Conservation (phyloP, 1,139 yeast genomes). For the Kodamaea sp. region DNA sequence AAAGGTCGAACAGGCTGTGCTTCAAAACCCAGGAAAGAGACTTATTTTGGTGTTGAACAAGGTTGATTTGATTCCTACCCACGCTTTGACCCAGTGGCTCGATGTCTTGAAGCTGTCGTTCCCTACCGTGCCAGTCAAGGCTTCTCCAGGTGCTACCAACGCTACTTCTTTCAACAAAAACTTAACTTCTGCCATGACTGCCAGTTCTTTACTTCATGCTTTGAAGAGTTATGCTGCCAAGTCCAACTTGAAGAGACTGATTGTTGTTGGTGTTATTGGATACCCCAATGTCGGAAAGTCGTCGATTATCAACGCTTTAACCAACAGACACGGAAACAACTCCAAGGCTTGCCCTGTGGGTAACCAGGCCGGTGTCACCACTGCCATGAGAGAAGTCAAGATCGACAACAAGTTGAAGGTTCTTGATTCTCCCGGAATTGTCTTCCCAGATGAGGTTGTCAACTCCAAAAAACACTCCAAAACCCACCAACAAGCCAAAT, state of each 20-base stretch:
- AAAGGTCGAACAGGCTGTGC: conserved; percentile 86
- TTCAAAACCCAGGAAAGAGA: conserved; percentile 77
- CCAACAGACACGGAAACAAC: conserved; percentile 72
- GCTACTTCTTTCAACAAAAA: conserved; percentile 75
- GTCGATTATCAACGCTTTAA: conserved; percentile 86
- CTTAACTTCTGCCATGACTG: conserved; percentile 70
- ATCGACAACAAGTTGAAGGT: conserved; percentile 86
- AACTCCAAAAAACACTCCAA: conserved; percentile 48
- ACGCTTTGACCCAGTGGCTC: conserved; percentile 83
- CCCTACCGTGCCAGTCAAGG: conserved; percentile 89
- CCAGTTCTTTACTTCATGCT: conserved; percentile 73
- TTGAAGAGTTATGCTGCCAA: conserved; percentile 84
- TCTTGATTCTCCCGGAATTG: conserved; percentile 96
- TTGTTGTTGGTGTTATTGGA: conserved; percentile 93
- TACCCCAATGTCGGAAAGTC: conserved; percentile 95
- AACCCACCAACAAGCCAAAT: conserved; percentile 78
- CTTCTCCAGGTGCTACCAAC: conserved; percentile 55
- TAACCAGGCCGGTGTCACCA: conserved; percentile 96
- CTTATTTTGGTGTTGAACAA: conserved; percentile 84
- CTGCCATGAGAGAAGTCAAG: conserved; percentile 87
- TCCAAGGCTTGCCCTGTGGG: conserved; percentile 92
- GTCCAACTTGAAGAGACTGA: conserved; percentile 85
- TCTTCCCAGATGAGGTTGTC: conserved; percentile 74
- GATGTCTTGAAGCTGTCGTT: conserved; percentile 75
- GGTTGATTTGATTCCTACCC: conserved; percentile 88